Conservation (phyloP, 306 rosid species). For the Leucaena leucocephala region DNA sequence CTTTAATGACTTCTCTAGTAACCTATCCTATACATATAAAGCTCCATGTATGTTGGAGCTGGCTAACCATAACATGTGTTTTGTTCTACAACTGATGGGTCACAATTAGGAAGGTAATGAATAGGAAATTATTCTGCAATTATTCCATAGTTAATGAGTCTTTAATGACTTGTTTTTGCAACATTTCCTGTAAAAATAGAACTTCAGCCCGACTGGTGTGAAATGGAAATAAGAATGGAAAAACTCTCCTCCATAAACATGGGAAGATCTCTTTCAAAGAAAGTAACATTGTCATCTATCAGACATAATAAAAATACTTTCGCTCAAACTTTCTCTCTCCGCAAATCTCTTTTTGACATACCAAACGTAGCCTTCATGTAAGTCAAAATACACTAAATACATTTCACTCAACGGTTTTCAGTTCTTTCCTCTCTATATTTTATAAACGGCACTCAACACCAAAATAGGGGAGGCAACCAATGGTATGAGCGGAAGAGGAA, state of each 20-base stretch:
- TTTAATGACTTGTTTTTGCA: not conserved
- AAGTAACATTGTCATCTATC: not conserved
- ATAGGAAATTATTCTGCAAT: not conserved
- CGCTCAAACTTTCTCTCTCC: not conserved
- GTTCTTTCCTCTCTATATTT: not conserved
- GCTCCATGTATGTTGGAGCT: not conserved
- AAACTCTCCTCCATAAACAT: not conserved
- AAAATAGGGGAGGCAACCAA: not conserved
- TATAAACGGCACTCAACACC: not conserved
- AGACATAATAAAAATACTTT: not conserved
- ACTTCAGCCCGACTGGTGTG: not conserved
- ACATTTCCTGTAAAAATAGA: not conserved
- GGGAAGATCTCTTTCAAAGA: not conserved
- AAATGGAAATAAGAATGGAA: not conserved
- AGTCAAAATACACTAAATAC: not conserved
- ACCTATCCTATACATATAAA: not conserved
- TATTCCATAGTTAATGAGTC: not conserved
- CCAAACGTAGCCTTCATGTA: not conserved
- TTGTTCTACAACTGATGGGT: not conserved
- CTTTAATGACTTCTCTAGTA: not conserved
- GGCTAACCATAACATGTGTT: not conserved
- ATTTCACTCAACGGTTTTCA: not conserved
- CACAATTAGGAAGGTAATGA: not conserved
- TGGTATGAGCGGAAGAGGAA: too few species aligned
- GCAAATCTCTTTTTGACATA: not conserved